Evolutionary conservation across 148 eudicot species (phyloP).

Genomic region (Spergularia marina): DNA sequence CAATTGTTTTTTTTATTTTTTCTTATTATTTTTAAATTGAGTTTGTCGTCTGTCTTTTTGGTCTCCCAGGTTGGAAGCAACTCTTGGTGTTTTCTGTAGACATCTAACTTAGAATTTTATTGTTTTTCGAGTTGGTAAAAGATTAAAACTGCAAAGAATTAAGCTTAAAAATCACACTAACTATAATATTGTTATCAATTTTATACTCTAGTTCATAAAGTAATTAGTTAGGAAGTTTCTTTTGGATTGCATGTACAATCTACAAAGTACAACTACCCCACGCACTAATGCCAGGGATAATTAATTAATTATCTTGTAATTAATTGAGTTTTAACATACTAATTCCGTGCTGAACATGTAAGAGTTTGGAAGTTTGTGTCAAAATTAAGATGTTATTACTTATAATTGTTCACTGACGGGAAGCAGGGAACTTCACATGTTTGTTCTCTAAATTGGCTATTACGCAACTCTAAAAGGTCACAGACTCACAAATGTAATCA

Average conservation of each 20-base stretch:
- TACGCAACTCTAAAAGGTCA: not conserved
- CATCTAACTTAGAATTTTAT: not conserved
- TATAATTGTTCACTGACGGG: not conserved
- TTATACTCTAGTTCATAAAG: too few species aligned
- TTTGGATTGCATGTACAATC: conserved; percentile 3
- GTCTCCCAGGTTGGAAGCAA: conserved; percentile 22
- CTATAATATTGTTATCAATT: too few species aligned
- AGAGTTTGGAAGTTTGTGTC: conserved; percentile 18
- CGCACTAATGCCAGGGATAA: not conserved
- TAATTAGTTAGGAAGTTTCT: conserved; percentile 22
- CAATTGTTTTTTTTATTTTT: not conserved
- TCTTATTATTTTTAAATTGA: not conserved
- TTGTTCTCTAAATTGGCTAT: conserved; percentile 14
- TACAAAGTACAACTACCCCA: not conserved
- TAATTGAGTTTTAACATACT: not conserved
- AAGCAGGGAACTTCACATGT: conserved; percentile 17
- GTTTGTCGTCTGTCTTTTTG: conserved; percentile 13
- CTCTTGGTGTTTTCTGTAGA: conserved; percentile 20
- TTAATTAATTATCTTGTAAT: not conserved
- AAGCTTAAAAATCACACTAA: not conserved
- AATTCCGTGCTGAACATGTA: not conserved
- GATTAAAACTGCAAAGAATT: not conserved
- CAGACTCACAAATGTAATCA: not conserved
- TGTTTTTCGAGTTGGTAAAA: not conserved
- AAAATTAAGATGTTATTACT: not conserved